phyloP scores from a whole-genome alignment of 2,329 filamentous ascomycete genomes.

The Mollisia scopiformis region DNA sequence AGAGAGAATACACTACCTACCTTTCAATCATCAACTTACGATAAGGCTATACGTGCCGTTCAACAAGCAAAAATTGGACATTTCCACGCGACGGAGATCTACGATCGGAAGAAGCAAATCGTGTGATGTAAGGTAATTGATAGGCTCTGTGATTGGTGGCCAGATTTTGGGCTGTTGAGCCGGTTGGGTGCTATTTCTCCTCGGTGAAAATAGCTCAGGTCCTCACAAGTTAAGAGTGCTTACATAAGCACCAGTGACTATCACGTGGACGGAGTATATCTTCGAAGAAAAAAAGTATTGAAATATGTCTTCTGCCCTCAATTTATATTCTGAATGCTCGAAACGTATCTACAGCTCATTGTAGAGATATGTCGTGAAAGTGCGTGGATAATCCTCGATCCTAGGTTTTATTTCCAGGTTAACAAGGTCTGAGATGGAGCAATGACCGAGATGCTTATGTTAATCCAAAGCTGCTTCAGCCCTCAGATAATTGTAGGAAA shows the following conservation, averaged over 20 bases:
- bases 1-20: constrained; percentile 1
- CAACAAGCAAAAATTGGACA: background rate
- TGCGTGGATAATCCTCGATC: too few relatives aligned
- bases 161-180: background rate
- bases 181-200: background rate
- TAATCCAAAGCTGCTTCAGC: too few relatives aligned
- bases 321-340: too few relatives aligned
- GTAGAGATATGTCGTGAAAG: too few relatives aligned
- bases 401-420: too few relatives aligned
- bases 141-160: background rate
- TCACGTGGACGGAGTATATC: background rate
- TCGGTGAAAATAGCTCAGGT: background rate
- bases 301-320: too few relatives aligned
- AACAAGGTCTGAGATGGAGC: too few relatives aligned
- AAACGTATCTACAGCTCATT: too few relatives aligned
- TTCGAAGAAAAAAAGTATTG: too few relatives aligned
- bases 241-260: too few relatives aligned
- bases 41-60: background rate
- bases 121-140: constrained; percentile 1
- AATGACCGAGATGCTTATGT: too few relatives aligned
- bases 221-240: background rate
- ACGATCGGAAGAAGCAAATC: background rate
- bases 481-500: too few relatives aligned
- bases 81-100: constrained; percentile 1
- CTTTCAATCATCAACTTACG: background rate